phyloP scores from a whole-genome alignment of 208 protist species.

The Trichomonas tenax region DNA sequence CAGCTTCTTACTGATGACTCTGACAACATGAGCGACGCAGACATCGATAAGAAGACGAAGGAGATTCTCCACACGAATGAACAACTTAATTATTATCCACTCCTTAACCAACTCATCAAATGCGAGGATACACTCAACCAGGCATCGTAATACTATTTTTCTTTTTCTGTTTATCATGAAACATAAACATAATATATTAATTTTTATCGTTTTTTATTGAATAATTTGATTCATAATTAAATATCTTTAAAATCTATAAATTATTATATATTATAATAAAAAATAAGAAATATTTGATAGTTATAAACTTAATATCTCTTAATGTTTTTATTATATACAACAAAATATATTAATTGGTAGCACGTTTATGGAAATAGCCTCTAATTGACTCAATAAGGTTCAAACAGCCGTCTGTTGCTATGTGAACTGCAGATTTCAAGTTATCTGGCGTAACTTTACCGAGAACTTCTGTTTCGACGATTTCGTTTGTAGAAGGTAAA shows the following conservation, averaged over 20 bases:
- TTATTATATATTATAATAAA: too few species aligned
- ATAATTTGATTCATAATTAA: neutral
- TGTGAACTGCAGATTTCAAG: neutral
- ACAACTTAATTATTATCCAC: neutral
- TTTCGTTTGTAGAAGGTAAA: neutral
- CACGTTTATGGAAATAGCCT: too few species aligned
- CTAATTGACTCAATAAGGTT: neutral
- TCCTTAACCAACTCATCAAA: neutral
- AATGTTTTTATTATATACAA: too few species aligned
- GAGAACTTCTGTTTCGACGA: constrained; percentile 11
- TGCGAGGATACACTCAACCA: neutral
- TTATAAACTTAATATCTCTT: too few species aligned
- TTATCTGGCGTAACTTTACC: neutral
- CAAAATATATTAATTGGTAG: too few species aligned
- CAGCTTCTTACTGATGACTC: neutral
- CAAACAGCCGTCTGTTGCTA: neutral
- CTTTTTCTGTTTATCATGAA: too few species aligned
- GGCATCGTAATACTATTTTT: too few species aligned
- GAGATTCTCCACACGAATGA: neutral
- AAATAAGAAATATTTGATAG: too few species aligned
- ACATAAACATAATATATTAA: too few species aligned
- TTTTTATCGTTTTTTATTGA: too few species aligned
- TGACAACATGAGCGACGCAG: neutral
- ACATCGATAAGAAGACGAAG: neutral
- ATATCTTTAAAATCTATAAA: too few species aligned